Evolutionary conservation across 2,329 filamentous ascomycete genomes (phyloP).

Genomic region (Atkinsonella hypoxylon): DNA sequence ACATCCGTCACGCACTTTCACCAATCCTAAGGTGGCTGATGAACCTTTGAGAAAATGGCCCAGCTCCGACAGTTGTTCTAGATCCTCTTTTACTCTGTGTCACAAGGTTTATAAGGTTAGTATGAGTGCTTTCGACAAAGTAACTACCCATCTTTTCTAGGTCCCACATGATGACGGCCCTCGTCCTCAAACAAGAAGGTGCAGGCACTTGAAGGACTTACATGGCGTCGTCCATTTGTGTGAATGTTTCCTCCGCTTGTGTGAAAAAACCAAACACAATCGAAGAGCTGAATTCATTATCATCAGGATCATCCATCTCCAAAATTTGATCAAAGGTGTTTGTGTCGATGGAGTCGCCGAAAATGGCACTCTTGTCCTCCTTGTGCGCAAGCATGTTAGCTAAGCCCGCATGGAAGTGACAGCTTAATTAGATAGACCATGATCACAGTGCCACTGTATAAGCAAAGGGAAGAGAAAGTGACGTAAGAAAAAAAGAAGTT

Average conservation of each 20-base stretch:
- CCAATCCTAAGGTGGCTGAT: constrained; percentile 83
- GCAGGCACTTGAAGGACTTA: constrained; percentile 40
- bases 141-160: neutral
- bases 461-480: neutral
- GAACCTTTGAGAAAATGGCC: constrained; percentile 98
- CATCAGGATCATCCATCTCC: constrained; percentile 91
- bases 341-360: constrained; percentile 67
- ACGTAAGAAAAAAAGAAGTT: too few relatives aligned
- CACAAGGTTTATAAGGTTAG: neutral
- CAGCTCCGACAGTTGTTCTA: constrained; percentile 65
- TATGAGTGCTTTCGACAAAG: neutral
- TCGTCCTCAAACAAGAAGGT: too few relatives aligned
- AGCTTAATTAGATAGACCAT: neutral
- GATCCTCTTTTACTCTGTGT: constrained; percentile 51
- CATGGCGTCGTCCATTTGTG: constrained; percentile 72
- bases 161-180: too few relatives aligned
- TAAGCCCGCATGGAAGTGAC: constrained; percentile 11
- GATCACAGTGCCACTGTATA: neutral
- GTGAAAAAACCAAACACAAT: constrained; percentile 91
- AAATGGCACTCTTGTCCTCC: constrained; percentile 14
- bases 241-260: constrained; percentile 78
- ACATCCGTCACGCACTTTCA: constrained; percentile 83
- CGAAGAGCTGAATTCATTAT: constrained; percentile 75
- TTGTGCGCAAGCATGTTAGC: neutral
- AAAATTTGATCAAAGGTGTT: constrained; percentile 87